Percentiles rank a stretch among this genome's conserved stretches.
phyloP scores from a whole-genome alignment of 2,329 filamentous ascomycete genomes.

The Cadophora malorum region DNA sequence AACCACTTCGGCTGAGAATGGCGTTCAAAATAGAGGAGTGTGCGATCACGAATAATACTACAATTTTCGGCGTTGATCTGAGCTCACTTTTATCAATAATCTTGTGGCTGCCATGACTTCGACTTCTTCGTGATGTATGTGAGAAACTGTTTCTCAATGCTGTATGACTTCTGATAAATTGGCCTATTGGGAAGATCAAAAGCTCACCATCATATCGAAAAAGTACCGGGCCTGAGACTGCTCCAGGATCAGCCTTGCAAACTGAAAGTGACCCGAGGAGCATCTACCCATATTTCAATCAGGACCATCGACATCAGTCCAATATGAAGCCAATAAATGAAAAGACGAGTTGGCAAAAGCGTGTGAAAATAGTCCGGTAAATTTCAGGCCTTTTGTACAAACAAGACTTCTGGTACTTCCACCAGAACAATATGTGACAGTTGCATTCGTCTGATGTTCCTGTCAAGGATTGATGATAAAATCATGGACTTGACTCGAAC shows the following conservation, averaged over 20 bases:
- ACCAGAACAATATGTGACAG: neutral
- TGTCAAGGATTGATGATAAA: neutral
- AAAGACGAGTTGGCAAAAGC: no score
- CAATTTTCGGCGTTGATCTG: neutral
- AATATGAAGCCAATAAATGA: no score
- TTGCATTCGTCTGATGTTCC: neutral
- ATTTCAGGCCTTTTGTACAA: neutral
- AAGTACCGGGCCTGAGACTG: no score
- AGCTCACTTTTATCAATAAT: neutral
- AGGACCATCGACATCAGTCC: no score
- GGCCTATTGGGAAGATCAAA: no score
- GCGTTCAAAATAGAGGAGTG: constrained; percentile 10
- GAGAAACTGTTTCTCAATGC: neutral
- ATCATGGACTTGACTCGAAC: neutral
- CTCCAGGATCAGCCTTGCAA: no score
- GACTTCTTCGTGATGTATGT: neutral
- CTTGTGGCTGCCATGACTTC: constrained; percentile 1
- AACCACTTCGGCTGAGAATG: neutral
- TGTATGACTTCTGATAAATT: neutral
- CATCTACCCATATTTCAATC: no score
- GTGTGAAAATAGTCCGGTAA: no score
- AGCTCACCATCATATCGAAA: no score
- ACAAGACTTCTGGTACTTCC: no score
- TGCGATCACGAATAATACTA: neutral
- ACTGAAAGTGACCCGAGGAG: no score